Conservation (phyloP, 371 early-diverging fungal species). For the Mucor racemosus region DNA sequence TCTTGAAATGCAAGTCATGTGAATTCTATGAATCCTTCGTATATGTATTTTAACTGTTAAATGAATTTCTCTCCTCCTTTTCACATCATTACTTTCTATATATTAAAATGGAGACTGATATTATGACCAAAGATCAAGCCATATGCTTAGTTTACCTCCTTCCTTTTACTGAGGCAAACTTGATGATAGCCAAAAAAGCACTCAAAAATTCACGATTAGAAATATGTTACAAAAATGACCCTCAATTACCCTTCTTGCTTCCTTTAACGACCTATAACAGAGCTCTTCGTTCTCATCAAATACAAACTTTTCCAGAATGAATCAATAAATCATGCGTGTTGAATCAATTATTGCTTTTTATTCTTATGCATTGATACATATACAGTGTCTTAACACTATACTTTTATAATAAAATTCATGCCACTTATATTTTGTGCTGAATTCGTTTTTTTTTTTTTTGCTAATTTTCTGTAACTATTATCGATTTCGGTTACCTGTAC, state of each 20-base stretch:
- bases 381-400: no score
- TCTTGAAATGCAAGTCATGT: no score
- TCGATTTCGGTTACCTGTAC: no score
- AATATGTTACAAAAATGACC: neutral
- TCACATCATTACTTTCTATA: neutral
- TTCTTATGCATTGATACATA: no score
- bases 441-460: no score
- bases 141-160: neutral
- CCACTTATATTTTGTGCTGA: no score
- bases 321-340: no score
- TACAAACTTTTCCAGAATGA: no score
- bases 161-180: neutral
- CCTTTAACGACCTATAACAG: neutral
- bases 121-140: neutral
- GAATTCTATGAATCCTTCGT: no score
- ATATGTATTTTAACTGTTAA: neutral
- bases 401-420: no score
- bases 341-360: no score
- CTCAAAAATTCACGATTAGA: neutral
- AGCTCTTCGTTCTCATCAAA: neutral
- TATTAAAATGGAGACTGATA: neutral
- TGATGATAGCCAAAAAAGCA: neutral
- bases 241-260: neutral
- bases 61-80: neutral
- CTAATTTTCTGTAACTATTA: no score